A percentile compares a stretch with the other conserved stretches of the same genome.
Evolutionary conservation across 2,329 filamentous ascomycete species (phyloP).

Genomic region (Domatiomyces catenatus): DNA sequence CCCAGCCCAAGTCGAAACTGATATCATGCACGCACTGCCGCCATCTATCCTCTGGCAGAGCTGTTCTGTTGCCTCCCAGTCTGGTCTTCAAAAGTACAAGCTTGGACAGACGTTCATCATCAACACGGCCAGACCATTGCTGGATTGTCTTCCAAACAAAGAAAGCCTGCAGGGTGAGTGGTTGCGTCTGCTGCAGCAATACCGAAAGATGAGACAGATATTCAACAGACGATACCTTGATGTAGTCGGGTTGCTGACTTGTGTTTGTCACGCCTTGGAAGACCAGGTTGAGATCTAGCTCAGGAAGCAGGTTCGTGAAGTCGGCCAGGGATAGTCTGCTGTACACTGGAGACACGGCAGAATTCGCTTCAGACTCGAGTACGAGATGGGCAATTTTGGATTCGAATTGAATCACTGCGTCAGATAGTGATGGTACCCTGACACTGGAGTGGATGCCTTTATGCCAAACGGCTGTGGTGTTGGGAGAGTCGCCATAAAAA

Average conservation of each 20-base stretch:
- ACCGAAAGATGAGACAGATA: slow-evolving; percentile 44
- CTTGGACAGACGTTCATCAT: slow-evolving; percentile 44
- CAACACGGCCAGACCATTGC: slow-evolving; percentile 36
- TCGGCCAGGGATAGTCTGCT: slow-evolving; percentile 45
- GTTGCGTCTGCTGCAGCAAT: slow-evolving; percentile 38
- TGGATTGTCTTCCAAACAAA: slow-evolving; percentile 49
- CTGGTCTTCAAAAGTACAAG: slow-evolving; percentile 44
- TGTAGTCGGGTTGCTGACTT: slow-evolving; percentile 33
- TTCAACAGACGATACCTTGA: slow-evolving; percentile 44
- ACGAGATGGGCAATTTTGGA: slow-evolving; percentile 43
- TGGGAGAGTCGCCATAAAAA: neutral
- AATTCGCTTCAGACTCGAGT: slow-evolving; percentile 40
- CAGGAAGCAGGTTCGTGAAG: slow-evolving; percentile 38
- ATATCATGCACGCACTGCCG: slow-evolving; percentile 44
- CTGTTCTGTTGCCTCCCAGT: slow-evolving; percentile 36
- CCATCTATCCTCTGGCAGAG: slow-evolving; percentile 49
- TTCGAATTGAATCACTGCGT: slow-evolving; percentile 40
- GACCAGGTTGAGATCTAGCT: slow-evolving; percentile 38
- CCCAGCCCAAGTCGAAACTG: slow-evolving; percentile 46
- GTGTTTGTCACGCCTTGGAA: slow-evolving; percentile 37
- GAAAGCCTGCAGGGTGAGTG: slow-evolving; percentile 43
- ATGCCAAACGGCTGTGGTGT: neutral
- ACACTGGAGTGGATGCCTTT: neutral
- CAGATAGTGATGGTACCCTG: slow-evolving; percentile 20
- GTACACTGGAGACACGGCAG: slow-evolving; percentile 49